Conservation (phyloP, 805 yeast species). For the Pichia manshurica region DNA sequence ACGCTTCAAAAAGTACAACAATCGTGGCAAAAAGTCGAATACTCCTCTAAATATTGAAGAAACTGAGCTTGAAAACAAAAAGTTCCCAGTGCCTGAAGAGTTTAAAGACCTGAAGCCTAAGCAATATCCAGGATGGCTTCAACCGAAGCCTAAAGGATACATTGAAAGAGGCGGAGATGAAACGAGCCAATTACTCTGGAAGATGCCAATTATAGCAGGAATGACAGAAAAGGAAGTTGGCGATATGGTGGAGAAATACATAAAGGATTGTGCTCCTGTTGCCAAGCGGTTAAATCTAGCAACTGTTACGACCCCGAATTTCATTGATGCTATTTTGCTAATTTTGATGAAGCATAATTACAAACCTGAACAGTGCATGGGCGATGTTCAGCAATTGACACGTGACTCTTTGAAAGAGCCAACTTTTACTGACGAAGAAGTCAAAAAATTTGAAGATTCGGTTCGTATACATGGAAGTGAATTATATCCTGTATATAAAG, state of each 20-base stretch:
- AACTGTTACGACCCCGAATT: slow-evolving; percentile 64
- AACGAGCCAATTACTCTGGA: slow-evolving; percentile 65
- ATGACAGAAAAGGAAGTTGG: slow-evolving; percentile 14
- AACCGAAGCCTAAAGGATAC: slow-evolving; percentile 73
- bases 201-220: slow-evolving; percentile 30
- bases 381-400: slow-evolving; percentile 41
- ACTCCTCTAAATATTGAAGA: slow-evolving; percentile 20
- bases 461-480: slow-evolving; percentile 73
- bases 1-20: slow-evolving; percentile 19
- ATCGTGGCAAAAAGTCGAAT: slow-evolving; percentile 20
- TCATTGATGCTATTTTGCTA: slow-evolving; percentile 66
- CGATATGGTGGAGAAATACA: slow-evolving; percentile 39
- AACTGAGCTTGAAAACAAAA: slow-evolving; percentile 15
- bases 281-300: slow-evolving; percentile 52
- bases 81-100: slow-evolving; percentile 39
- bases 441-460: slow-evolving; percentile 65
- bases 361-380: slow-evolving; percentile 45
- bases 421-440: slow-evolving; percentile 58
- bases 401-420: slow-evolving; percentile 70
- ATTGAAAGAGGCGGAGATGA: slow-evolving; percentile 77
- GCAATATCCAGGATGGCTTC: slow-evolving; percentile 69
- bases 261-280: slow-evolving; percentile 47
- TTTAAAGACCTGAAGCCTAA: slow-evolving; percentile 35
- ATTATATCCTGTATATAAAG: slow-evolving; percentile 62
- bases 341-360: slow-evolving; percentile 48